Evolutionary conservation across 2,329 filamentous ascomycete genomes (phyloP), one percentile per base, ranked within the genome.

Genomic region (Botryotinia narcissicola): DNA sequence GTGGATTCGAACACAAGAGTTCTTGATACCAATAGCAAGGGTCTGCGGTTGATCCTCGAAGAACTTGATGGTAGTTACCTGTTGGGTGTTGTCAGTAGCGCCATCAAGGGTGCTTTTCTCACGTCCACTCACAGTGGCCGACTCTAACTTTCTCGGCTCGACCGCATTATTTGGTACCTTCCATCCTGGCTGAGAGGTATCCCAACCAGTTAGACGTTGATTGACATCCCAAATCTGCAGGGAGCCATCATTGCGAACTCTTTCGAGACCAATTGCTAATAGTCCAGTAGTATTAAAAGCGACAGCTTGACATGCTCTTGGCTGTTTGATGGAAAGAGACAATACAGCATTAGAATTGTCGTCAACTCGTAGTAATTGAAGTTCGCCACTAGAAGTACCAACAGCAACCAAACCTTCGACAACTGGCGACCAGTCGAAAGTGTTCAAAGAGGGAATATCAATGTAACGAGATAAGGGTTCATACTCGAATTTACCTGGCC

Each of bases 191-290:
- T 82, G 81, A 25, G 81, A 82, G 48, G 84, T 80, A 77, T 85
- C 85, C 81, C 86, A 83, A 61, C 82, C 85, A 32, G 85, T 87
- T 66, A 89, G 85, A 57, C 89, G 79, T 75, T 80, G 88, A 77
- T 88, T 91, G 72, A 94, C 86, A 81, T 97, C 93, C 88, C 93
- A 96, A 44, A 96, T 91, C 78, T 95, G 93, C 67, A 97, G 86
- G 78, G 92, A 94, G 75, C 92, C 89, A 80, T 96, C 93, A 82
- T 93, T 94, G 46, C 93, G 88, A 37, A 95, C 93, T 77, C 92
- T 88, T 78, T 96, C 93, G 70, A 96, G 85, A 1, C 92, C 93
- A 42, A 94, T 92, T 16, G 93, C 93, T 70, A 97, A 84, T 73
- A 92, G 85, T 29, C 92, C 91, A 8, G 85, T 86, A 5, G 88